Percentiles rank a stretch among this genome's conserved stretches.
Conservation (phyloP, 768 basidiomycete genomes). For the Rhodocollybia butyracea region DNA sequence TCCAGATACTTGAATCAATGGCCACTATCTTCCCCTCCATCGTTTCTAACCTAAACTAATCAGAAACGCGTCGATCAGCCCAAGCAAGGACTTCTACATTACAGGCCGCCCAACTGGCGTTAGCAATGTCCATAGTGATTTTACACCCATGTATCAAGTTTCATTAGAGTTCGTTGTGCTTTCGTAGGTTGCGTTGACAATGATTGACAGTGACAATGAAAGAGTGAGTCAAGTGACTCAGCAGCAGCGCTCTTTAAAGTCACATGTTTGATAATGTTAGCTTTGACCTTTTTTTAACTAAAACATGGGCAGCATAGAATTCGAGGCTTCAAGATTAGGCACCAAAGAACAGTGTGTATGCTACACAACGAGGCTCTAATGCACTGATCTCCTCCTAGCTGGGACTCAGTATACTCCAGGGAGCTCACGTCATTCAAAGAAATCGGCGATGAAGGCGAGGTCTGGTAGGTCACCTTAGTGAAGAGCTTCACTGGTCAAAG, state of each 20-base stretch:
- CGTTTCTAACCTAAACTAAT: conserved; percentile 71
- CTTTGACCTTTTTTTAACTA: neutral
- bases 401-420: conserved; percentile 72
- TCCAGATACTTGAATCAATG: conserved; percentile 99
- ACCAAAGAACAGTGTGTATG: conserved; percentile 70
- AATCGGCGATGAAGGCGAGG: conserved; percentile 80
- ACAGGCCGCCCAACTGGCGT: conserved; percentile 93
- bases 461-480: conserved; percentile 71
- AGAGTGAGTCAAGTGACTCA: too few relatives aligned
- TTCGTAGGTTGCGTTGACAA: too few relatives aligned
- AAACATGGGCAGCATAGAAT: conserved; percentile 27
- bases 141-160: conserved; percentile 96
- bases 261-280: neutral
- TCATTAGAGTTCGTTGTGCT: too few relatives aligned
- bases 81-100: conserved; percentile 50
- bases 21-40: conserved; percentile 94
- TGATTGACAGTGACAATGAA: too few relatives aligned
- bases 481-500: too few relatives aligned
- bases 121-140: conserved; percentile 91
- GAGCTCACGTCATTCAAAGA: conserved; percentile 75
- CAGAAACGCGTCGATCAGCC: neutral
- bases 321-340: conserved; percentile 72
- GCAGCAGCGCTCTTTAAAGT: too few relatives aligned
- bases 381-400: conserved; percentile 39
- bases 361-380: neutral